Base-by-base conservation (phyloP, 2,329 filamentous ascomycete species). In the Paraphoma chrysanthemicola region DNA sequence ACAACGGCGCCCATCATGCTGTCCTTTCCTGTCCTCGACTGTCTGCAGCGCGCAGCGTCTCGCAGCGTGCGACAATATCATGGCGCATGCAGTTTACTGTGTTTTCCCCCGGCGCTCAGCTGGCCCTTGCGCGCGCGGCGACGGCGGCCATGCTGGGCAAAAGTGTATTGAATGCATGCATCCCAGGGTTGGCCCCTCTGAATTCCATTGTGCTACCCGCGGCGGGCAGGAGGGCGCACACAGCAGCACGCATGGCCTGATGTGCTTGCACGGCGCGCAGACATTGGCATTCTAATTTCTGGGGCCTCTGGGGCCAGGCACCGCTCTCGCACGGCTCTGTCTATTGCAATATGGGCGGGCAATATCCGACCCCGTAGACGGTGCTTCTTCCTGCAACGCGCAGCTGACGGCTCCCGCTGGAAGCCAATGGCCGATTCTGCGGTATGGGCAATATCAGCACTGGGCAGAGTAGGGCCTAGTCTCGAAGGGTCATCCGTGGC, bases 341-440 rank as follows among this genome's bases (percentile, higher is more conserved):
- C 33, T 36, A 14, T 46, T 56, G 53, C 56, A 57, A 59, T 62
- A 30, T 55, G 49, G 14, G 45, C 51, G 23, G 28, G 44, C 53
- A 48, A 46, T 56, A 48, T 57, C 36, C 36, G 45, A 36, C 44
- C 38, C 48, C 52, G 44, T 39, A 16, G 33, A 33, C 48, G 36
- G 48, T 46, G 47, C 39, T 36, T 28, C 48, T 49, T 49, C 23
- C 38, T 55, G 60, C 54, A 52, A 14, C 46, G 48, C 41, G 62
- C 62, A 60, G 63, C 63, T 57, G 36, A 33, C 11, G n/a, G 23
- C 29, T 23, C 46, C 7, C 23, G 31, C 50, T 62, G 63, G 63
- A 60, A 63, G 55, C 63, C 63, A 66, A 66, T 66, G 59, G 53
- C 63, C 63, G 42, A n/a, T 45, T 45, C 51, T 56, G 53, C 53